Conservation (phyloP, 2,329 filamentous ascomycete genomes). For the Trichothecium roseum region DNA sequence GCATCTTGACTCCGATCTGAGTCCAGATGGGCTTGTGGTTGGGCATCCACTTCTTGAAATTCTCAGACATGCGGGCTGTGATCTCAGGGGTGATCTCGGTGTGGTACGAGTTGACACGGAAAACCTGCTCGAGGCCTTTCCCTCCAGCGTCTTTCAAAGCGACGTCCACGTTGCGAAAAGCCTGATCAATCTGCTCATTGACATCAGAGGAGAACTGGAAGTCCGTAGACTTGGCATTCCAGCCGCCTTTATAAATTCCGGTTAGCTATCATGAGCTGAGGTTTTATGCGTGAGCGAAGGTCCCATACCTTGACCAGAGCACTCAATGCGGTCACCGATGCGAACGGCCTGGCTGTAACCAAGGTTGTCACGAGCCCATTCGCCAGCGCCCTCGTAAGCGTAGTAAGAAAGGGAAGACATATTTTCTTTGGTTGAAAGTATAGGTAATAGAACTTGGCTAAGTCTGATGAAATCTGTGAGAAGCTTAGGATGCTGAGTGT, state of each 20-base stretch:
- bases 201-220: constrained; percentile 23
- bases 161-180: constrained; percentile 47
- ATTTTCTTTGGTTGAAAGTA: no score
- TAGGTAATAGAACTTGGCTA: no score
- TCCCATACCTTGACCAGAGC: constrained; percentile 32
- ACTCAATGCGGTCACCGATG: constrained; percentile 35
- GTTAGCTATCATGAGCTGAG: not conserved
- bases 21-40: constrained; percentile 45
- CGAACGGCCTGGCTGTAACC: constrained; percentile 37
- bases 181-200: constrained; percentile 35
- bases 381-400: constrained; percentile 15
- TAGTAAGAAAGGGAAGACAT: constrained; percentile 18
- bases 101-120: constrained; percentile 34
- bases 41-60: constrained; percentile 39
- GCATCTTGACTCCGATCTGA: constrained; percentile 33
- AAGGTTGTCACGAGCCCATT: constrained; percentile 17
- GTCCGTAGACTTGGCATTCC: constrained; percentile 15
- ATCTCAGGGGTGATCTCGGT: constrained; percentile 21
- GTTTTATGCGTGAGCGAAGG: not conserved
- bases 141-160: constrained; percentile 41
- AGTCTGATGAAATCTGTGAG: no score
- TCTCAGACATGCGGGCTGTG: constrained; percentile 29
- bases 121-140: constrained; percentile 46
- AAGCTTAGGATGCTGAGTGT: no score
- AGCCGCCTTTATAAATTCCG: constrained; percentile 15